Conservation (phyloP, 1,284 basidiomycete species). For the Vanrija humicola region DNA sequence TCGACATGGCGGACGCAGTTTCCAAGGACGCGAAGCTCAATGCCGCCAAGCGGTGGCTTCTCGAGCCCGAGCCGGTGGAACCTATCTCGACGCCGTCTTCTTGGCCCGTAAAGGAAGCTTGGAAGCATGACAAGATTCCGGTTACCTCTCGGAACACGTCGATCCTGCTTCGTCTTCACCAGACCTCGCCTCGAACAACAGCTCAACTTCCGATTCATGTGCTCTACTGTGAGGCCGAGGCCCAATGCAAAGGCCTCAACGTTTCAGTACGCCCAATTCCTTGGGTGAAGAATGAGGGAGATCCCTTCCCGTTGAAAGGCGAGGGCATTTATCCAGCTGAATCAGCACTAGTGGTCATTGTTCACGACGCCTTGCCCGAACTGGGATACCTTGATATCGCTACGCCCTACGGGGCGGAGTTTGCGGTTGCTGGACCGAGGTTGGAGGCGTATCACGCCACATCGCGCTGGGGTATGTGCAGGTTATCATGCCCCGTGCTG, state of each 20-base stretch:
- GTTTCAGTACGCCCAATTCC: conserved; percentile 9
- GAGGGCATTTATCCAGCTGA: conserved; percentile 34
- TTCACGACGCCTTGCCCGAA: not conserved
- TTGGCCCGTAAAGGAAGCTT: too few relatives aligned
- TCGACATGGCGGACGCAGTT: conserved; percentile 58
- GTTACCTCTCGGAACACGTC: not conserved
- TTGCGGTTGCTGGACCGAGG: too few relatives aligned
- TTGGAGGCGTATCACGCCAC: too few relatives aligned
- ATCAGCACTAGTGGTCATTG: conserved; percentile 16
- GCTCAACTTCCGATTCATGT: not conserved
- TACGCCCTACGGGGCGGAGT: too few relatives aligned
- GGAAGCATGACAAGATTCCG: not conserved
- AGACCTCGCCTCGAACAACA: not conserved
- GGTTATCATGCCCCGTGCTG: too few relatives aligned
- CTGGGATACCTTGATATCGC: too few relatives aligned
- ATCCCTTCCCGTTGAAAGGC: conserved; percentile 37
- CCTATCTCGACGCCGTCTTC: too few relatives aligned
- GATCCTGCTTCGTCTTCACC: too few relatives aligned
- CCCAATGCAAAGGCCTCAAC: conserved; percentile 1
- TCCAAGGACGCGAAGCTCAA: conserved; percentile 9
- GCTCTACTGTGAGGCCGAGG: conserved; percentile 2
- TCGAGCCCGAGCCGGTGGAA: not conserved
- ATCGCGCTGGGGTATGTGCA: not conserved
- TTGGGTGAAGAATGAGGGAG: conserved; percentile 3
- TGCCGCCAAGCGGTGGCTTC: conserved; percentile 12